Evolutionary conservation across 805 yeast genomes (phyloP), one percentile per base, ranked within the genome.

Genomic region (Kodamaea jinghongensis): DNA sequence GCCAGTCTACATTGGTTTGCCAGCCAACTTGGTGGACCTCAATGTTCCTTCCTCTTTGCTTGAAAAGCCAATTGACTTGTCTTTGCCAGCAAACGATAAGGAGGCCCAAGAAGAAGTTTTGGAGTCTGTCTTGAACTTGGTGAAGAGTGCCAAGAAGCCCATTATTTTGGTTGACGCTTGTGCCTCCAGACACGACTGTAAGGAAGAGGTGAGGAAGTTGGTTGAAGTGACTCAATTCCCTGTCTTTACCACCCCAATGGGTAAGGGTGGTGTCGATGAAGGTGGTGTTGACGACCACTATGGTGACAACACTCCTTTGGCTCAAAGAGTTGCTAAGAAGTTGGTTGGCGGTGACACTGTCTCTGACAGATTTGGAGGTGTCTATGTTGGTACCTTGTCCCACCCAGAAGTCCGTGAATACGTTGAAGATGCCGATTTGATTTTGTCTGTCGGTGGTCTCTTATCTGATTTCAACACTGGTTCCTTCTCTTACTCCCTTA

Each of bases 21-120:
- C 67, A 10, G 62, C 65, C 39, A 61, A 61, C 50, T 46, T 61
- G 58, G 67, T 60, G 15, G 67, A 61, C 52, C 48, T 57, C 49
- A 52, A 48, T 41, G 63, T 61, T 4, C 63, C 64, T 9, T 56
- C 55, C 6, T 47, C 52, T 13, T 43, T 52, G 43, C 54, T 61
- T 47, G 51, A 58, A 34, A 53, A 49, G 11, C 63, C 63, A 12
- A 49, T 61, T 31, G 64, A 61, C 49, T 46, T 61, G 41, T 45
- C 58, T 15, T 42, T 55, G 45, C 51, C 49, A 33, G 50, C 50
- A 8, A 61, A 61, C 50, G 63, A 61, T 44, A 46, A 52, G 6
- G 63, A 61, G 23, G 56, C 64, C n/a, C 63, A 61, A 38, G 52
- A 47, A 14, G 67, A 61, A 43, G 67, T 61, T 13, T 39, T 61